A percentile compares a stretch with the other conserved stretches of the same genome.
Conservation (phyloP, 2,329 filamentous ascomycete genomes). For the Blastomyces silverae region DNA sequence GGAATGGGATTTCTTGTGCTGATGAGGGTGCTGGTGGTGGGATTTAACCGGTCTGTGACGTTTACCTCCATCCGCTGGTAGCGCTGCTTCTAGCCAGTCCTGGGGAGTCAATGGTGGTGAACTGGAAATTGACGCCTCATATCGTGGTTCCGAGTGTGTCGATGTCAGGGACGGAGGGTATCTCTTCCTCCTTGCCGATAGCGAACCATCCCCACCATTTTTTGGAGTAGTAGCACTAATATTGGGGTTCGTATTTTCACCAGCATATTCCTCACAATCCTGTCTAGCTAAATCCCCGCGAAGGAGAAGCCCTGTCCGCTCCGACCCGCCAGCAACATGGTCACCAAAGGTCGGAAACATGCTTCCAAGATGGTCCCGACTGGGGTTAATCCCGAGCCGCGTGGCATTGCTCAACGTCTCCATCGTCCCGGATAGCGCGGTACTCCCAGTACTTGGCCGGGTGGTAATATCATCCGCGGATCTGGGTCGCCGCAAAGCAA, state of each 20-base stretch:
- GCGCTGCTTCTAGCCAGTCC: slow-evolving; percentile 40
- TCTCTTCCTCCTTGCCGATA: slow-evolving; percentile 24
- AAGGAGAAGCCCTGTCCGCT: background rate
- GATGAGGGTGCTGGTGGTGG: background rate
- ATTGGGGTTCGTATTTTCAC: slow-evolving; percentile 16
- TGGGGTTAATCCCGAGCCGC: slow-evolving; percentile 22
- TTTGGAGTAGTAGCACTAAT: slow-evolving; percentile 18
- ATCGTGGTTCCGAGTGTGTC: slow-evolving; percentile 18
- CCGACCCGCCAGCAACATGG: slow-evolving; percentile 24
- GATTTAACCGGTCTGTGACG: background rate
- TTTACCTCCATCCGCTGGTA: slow-evolving; percentile 22
- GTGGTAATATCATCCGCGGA: slow-evolving; percentile 33
- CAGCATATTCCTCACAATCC: background rate
- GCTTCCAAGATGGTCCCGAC: slow-evolving; percentile 26
- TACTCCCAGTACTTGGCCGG: slow-evolving; percentile 30
- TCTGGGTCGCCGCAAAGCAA: slow-evolving; percentile 27
- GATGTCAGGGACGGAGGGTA: slow-evolving; percentile 23
- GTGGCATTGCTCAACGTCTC: slow-evolving; percentile 31
- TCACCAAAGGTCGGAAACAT: slow-evolving; percentile 27
- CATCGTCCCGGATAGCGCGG: slow-evolving; percentile 28
- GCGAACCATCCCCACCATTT: background rate
- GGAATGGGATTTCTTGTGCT: background rate
- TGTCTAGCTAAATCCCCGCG: background rate
- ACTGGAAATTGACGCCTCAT: slow-evolving; percentile 20
- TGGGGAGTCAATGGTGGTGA: slow-evolving; percentile 36